Percentiles rank a stretch among this genome's conserved stretches.
Evolutionary conservation across 352 stramenopile genomes (phyloP).

Genomic region (Globisporangium okanoganense): DNA sequence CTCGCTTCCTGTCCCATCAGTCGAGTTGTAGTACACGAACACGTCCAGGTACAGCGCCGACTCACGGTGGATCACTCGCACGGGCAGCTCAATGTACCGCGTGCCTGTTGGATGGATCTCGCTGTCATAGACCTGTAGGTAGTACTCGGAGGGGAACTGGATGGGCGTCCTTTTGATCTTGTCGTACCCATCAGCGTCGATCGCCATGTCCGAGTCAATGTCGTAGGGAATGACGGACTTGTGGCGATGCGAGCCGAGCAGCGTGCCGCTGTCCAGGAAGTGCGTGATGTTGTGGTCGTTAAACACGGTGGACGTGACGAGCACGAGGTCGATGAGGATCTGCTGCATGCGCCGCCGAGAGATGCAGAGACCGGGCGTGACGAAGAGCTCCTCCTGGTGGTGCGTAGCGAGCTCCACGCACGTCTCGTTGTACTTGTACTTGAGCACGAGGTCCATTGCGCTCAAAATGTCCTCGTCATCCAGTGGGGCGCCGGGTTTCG

Average conservation of each 20-base stretch:
- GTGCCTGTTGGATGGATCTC: constrained; percentile 11
- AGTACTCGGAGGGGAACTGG: constrained; percentile 17
- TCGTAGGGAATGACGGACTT: constrained; percentile 26
- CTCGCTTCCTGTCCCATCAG: constrained; percentile 5
- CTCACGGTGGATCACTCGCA: constrained; percentile 18
- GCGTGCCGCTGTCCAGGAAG: constrained; percentile 29
- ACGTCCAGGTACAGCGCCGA: constrained; percentile 29
- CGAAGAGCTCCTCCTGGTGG: constrained; percentile 18
- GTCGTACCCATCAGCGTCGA: constrained; percentile 14
- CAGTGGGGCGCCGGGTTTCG: not conserved
- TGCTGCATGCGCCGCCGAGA: constrained; percentile 18
- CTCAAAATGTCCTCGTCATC: not conserved
- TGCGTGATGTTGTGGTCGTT: constrained; percentile 20
- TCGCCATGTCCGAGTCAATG: constrained; percentile 27
- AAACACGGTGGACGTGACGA: constrained; percentile 17
- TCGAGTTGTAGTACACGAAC: constrained; percentile 26
- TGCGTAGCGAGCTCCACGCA: constrained; percentile 14
- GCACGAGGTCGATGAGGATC: constrained; percentile 24
- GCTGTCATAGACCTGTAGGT: constrained; percentile 22
- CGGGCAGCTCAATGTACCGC: constrained; percentile 22
- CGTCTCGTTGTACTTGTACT: constrained; percentile 14
- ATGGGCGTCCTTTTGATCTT: constrained; percentile 15
- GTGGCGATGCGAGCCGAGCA: constrained; percentile 24
- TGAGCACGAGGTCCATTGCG: constrained; percentile 1
- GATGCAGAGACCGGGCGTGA: constrained; percentile 13